A percentile compares a stretch with the other conserved stretches of the same genome.
These are phyloP conservation scores for Apodospora peruviana DNA, from an alignment of 495 filamentous ascomycete genomes.

Conservation along the genomic window DNA sequence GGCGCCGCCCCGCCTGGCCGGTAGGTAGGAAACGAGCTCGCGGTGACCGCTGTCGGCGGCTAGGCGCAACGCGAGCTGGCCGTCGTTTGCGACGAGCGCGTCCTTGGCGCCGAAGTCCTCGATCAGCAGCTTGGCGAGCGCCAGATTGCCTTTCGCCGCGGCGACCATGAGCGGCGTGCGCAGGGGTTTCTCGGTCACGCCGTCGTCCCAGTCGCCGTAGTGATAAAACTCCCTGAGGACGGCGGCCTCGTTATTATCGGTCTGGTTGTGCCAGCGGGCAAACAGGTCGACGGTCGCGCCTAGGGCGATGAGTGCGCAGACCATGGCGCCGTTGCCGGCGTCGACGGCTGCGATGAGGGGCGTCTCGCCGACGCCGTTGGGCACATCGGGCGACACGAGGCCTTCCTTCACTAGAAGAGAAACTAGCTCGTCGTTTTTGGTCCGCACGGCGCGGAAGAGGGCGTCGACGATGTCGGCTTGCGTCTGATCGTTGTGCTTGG, in stretches of 20 bases:
- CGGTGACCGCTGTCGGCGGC: slow-evolving; percentile 21
- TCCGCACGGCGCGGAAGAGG: slow-evolving; percentile 16
- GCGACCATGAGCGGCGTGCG: slow-evolving; percentile 32
- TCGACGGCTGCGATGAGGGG: slow-evolving; percentile 31
- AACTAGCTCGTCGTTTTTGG: slow-evolving; percentile 15
- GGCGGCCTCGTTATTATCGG: not conserved
- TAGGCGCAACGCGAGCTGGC: slow-evolving; percentile 24
- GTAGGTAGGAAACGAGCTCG: slow-evolving; percentile 27
- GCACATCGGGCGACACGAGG: slow-evolving; percentile 23
- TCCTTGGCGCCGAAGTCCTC: slow-evolving; percentile 23
- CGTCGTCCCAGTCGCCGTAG: too few relatives aligned
- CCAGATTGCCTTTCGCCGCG: slow-evolving; percentile 17
- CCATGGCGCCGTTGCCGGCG: slow-evolving; percentile 22
- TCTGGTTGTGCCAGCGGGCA: not conserved
- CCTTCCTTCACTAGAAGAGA: slow-evolving; percentile 13
- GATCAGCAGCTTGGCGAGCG: slow-evolving; percentile 19
- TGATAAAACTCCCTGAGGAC: not conserved
- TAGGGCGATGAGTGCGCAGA: slow-evolving; percentile 23
- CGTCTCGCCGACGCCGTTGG: slow-evolving; percentile 18
- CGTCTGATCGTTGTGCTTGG: not conserved
- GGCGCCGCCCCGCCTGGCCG: slow-evolving; percentile 24
- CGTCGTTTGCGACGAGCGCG: slow-evolving; percentile 22
- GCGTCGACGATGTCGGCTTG: slow-evolving; percentile 14
- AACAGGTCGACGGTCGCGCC: slow-evolving; percentile 24
- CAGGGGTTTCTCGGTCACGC: not conserved